phyloP scores from a whole-genome alignment of 371 early-diverging fungal species.

The Cokeromyces recurvatus region DNA sequence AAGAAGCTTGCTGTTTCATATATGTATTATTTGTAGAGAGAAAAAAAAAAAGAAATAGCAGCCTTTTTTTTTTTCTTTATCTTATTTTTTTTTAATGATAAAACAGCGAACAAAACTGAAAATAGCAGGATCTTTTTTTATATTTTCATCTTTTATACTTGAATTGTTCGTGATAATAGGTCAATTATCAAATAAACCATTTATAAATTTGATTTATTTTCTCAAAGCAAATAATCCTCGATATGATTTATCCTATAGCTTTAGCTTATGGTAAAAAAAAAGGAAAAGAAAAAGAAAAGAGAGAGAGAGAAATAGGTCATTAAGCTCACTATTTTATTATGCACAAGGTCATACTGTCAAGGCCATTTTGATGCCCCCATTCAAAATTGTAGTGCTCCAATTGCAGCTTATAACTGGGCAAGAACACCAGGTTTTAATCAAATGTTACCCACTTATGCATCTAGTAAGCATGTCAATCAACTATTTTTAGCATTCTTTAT shows the following conservation, averaged over 20 bases:
- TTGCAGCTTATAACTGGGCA: conserved; percentile 29
- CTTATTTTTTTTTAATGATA: neutral
- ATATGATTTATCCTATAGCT: conserved; percentile 10
- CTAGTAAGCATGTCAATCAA: neutral
- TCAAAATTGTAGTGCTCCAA: conserved; percentile 2
- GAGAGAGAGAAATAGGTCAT: too few species aligned
- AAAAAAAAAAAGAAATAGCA: too few species aligned
- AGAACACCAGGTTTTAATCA: conserved; percentile 21
- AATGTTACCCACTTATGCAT: conserved; percentile 11
- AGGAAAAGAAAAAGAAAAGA: neutral
- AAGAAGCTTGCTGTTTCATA: too few species aligned
- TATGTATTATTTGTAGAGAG: too few species aligned
- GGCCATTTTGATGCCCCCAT: conserved; percentile 8
- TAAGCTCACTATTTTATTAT: too few species aligned
- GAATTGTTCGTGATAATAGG: conserved; percentile 35
- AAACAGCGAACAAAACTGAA: neutral
- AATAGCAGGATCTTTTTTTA: conserved; percentile 4
- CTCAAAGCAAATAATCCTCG: conserved; percentile 13
- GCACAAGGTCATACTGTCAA: conserved; percentile 14
- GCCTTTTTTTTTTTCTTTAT: too few species aligned
- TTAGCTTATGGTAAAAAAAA: conserved; percentile 29
- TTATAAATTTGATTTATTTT: conserved; percentile 25
- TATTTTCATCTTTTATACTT: conserved; percentile 21
- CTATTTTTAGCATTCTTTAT: conserved; percentile 31
- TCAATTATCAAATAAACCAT: conserved; percentile 23